Evolutionary conservation across 345 rosid species (phyloP).

Genomic region (Populus tremula): DNA sequence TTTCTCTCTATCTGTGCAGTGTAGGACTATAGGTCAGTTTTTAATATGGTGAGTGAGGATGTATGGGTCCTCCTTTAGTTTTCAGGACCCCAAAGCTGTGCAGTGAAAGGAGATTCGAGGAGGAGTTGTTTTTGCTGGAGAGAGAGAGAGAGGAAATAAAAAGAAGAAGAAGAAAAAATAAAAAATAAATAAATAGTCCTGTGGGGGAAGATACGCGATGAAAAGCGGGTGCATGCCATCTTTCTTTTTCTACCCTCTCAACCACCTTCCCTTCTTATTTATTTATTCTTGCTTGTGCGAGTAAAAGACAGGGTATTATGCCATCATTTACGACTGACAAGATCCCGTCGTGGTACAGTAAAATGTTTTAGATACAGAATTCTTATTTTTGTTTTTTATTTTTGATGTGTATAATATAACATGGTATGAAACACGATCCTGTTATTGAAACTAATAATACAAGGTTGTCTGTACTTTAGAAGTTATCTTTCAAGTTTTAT

Average conservation of each 20-base stretch:
- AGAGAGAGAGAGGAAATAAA: background rate
- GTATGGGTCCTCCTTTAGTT: slow-evolving; percentile 16
- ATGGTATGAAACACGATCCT: too few relatives aligned
- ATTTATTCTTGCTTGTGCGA: background rate
- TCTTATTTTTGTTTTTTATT: too few relatives aligned
- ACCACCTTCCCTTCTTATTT: slow-evolving; percentile 4
- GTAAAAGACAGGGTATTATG: too few relatives aligned
- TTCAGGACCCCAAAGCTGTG: slow-evolving; percentile 34
- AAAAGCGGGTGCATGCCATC: slow-evolving; percentile 50
- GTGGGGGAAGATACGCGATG: background rate
- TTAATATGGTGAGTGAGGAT: background rate
- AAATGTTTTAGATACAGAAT: too few relatives aligned
- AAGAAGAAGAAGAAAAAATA: background rate
- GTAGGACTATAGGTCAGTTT: background rate
- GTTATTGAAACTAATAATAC: too few relatives aligned
- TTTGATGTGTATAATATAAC: too few relatives aligned
- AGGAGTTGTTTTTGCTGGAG: slow-evolving; percentile 17
- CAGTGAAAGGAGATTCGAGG: slow-evolving; percentile 38
- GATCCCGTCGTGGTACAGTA: too few relatives aligned
- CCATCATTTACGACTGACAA: too few relatives aligned
- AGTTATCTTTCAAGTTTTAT: background rate
- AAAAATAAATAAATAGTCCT: background rate
- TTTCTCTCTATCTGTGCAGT: background rate
- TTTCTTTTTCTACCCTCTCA: slow-evolving; percentile 8
- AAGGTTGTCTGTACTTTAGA: too few relatives aligned